A percentile compares a stretch with the other conserved stretches of the same genome.
Evolutionary conservation across 2,329 filamentous ascomycete genomes (phyloP).

Genomic region (Chaetomium strumarium): DNA sequence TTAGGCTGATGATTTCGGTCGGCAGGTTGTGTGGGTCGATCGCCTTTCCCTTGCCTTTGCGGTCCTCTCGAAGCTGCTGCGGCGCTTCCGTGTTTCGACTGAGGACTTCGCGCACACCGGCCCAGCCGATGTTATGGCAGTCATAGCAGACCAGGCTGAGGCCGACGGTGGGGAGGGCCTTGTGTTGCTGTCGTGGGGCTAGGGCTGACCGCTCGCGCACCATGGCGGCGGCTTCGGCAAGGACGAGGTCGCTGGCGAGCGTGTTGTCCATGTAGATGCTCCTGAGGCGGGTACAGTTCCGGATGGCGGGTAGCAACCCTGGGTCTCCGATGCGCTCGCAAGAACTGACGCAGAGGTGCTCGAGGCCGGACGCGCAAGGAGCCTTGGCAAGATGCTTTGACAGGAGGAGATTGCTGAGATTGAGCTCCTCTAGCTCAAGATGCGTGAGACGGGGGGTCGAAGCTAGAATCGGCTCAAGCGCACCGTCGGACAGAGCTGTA

Average conservation of each 20-base stretch:
- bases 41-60: neutral
- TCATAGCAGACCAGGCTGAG: constrained; percentile 82
- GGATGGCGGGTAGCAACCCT: constrained; percentile 78
- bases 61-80: neutral
- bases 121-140: constrained; percentile 88
- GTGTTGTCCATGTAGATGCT: constrained; percentile 91
- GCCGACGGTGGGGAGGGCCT: constrained; percentile 45
- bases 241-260: constrained; percentile 75
- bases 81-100: constrained; percentile 70
- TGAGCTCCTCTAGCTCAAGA: constrained; percentile 83
- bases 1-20: constrained; percentile 74
- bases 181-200: constrained; percentile 32
- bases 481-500: constrained; percentile 64
- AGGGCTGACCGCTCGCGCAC: constrained; percentile 56
- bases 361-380: constrained; percentile 63
- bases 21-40: constrained; percentile 36
- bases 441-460: constrained; percentile 75
- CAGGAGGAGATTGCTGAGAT: constrained; percentile 69
- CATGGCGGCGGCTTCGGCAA: constrained; percentile 79
- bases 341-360: constrained; percentile 82
- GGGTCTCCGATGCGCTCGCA: constrained; percentile 80
- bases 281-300: constrained; percentile 62
- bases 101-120: constrained; percentile 79
- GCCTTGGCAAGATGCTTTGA: constrained; percentile 67
- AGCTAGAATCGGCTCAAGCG: constrained; percentile 65